Percentiles rank a stretch among this genome's conserved stretches.
These are phyloP conservation scores for Saururus chinensis DNA, from an alignment of 164 flowering plant genomes.

Conservation along the genomic window DNA sequence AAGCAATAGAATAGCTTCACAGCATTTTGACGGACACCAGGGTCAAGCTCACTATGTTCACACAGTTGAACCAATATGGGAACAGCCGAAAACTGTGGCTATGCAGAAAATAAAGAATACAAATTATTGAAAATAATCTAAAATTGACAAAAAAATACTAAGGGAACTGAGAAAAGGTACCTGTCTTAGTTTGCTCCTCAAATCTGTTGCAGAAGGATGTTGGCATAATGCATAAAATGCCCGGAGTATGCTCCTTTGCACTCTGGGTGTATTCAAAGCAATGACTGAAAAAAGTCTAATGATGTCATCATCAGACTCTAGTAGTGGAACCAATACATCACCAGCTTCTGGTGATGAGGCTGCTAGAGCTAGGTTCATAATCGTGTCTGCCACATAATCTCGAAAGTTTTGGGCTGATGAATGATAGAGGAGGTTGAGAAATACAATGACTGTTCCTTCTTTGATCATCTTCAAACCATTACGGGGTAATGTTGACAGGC, in stretches of 20 bases:
- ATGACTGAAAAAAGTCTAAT: conserved; percentile 41
- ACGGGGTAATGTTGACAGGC: conserved; percentile 42
- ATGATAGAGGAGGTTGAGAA: conserved; percentile 39
- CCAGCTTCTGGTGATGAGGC: conserved; percentile 22
- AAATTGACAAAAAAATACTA: neutral
- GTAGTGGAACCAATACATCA: conserved; percentile 20
- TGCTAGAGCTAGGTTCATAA: conserved; percentile 51
- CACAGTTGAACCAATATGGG: conserved; percentile 43
- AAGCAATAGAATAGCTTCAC: conserved; percentile 49
- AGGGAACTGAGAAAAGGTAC: conserved; percentile 17
- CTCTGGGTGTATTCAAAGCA: conserved; percentile 28
- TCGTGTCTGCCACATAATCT: conserved; percentile 37
- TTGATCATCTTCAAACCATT: conserved; percentile 52
- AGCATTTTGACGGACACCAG: conserved; percentile 35
- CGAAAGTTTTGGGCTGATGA: conserved; percentile 32
- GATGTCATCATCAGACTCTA: conserved; percentile 55
- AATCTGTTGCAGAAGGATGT: conserved; percentile 26
- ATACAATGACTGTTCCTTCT: conserved; percentile 35
- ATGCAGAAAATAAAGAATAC: neutral
- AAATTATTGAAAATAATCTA: neutral
- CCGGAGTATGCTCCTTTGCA: conserved; percentile 41
- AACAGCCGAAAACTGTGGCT: conserved; percentile 35
- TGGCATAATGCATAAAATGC: conserved; percentile 49
- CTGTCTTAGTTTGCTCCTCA: conserved; percentile 48
- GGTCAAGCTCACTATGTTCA: conserved; percentile 22